Percentiles rank a stretch among this genome's conserved stretches.
phyloP scores from a whole-genome alignment of 2,329 filamentous ascomycete species.

The Bipolaris sorokiniana region DNA sequence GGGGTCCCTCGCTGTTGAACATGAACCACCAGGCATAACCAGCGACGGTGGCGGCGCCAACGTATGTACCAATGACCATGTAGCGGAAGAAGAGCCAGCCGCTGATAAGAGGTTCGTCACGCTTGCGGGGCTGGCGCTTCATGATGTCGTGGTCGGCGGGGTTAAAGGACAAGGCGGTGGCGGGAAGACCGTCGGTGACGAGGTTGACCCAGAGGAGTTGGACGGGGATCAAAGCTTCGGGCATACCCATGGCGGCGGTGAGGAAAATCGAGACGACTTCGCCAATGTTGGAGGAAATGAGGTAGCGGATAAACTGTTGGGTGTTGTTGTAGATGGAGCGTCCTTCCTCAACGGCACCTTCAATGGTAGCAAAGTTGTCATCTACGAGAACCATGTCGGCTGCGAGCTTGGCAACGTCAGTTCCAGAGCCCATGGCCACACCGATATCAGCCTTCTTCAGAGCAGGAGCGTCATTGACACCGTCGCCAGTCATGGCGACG shows the following conservation, averaged over 20 bases:
- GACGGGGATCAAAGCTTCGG: conserved; percentile 94
- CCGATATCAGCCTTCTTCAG: conserved; percentile 99
- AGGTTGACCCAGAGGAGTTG: conserved; percentile 99
- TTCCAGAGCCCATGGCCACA: conserved; percentile 97
- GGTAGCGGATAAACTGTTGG: conserved; percentile 98
- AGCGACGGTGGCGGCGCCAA: conserved; percentile 90
- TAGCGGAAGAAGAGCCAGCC: conserved; percentile 99
- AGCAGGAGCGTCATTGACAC: conserved; percentile 96
- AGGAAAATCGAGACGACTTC: conserved; percentile 99
- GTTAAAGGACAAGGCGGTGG: conserved; percentile 96
- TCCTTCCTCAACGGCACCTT: conserved; percentile 93
- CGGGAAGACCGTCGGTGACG: conserved; percentile 94
- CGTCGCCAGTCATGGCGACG: conserved; percentile 98
- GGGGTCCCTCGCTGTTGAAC: conserved; percentile 87
- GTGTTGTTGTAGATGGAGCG: conserved; percentile 99
- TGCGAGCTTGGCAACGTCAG: conserved; percentile 93
- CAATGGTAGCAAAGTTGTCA: conserved; percentile 98
- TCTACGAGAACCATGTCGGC: conserved; percentile 99
- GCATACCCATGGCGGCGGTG: conserved; percentile 95
- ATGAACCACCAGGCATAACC: conserved; percentile 99
- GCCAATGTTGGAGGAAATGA: conserved; percentile 98
- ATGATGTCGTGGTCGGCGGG: conserved; percentile 98
- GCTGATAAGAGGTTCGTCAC: conserved; percentile 88
- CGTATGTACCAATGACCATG: conserved; percentile 93
- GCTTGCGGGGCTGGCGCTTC: conserved; percentile 87